Evolutionary conservation across 2,329 filamentous ascomycete genomes (phyloP).

Genomic region (Diatrype stigma): DNA sequence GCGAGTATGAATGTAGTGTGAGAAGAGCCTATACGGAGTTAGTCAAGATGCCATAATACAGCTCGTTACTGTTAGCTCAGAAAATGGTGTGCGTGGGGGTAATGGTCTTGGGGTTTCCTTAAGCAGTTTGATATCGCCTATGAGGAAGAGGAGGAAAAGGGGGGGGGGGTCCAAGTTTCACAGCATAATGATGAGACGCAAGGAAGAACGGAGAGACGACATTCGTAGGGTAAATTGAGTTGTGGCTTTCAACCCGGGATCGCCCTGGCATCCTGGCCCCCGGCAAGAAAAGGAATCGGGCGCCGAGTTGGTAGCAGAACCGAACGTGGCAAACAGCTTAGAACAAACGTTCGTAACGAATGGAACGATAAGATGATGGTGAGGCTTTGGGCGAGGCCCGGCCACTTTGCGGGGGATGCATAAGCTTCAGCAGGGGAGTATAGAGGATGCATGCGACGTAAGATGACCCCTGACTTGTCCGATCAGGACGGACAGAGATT

Average conservation of each 20-base stretch:
- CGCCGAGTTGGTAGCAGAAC: constrained; percentile 11
- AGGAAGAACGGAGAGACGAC: constrained; percentile 10
- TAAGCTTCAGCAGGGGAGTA: constrained; percentile 12
- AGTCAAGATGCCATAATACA: constrained; percentile 15
- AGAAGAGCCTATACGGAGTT: constrained; percentile 48
- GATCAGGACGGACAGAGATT: neutral
- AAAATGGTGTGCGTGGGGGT: constrained; percentile 19
- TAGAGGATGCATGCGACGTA: constrained; percentile 15
- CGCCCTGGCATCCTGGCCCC: constrained; percentile 12
- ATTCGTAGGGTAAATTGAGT: constrained; percentile 3
- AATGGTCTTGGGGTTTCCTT: constrained; percentile 14
- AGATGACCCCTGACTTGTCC: constrained; percentile 4
- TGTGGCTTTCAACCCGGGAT: neutral
- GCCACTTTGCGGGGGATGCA: constrained; percentile 10
- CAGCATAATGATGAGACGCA: constrained; percentile 7
- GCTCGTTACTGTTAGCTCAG: neutral
- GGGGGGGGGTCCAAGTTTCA: constrained; percentile 10
- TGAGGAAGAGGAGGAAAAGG: constrained; percentile 11
- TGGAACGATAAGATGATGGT: constrained; percentile 8
- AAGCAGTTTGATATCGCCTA: constrained; percentile 8
- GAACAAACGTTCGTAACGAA: neutral
- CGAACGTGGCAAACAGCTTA: neutral
- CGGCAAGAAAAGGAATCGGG: constrained; percentile 6
- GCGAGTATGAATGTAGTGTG: constrained; percentile 50
- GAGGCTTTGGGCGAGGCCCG: constrained; percentile 10